These are phyloP conservation scores for Pachysandra terminalis DNA, from an alignment of 164 flowering plant genomes.

Conservation along the genomic window DNA sequence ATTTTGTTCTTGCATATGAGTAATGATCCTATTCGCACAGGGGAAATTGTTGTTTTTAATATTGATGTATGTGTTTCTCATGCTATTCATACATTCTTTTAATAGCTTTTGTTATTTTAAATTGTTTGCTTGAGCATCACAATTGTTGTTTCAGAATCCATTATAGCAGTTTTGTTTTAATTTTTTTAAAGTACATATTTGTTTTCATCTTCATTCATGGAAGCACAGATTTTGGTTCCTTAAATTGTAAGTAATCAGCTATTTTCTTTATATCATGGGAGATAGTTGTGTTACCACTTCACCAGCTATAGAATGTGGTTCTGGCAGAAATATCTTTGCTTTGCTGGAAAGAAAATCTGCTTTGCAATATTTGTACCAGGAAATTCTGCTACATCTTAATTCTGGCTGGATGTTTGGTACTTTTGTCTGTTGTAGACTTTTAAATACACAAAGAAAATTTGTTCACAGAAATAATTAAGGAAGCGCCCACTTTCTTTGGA, in stretches of 20 bases:
- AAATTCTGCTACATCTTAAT: not conserved
- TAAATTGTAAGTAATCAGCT: not conserved
- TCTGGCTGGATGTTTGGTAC: not conserved
- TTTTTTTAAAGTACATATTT: not conserved
- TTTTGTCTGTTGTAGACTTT: not conserved
- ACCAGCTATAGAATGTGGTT: not conserved
- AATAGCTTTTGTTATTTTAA: not conserved
- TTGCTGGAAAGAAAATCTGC: not conserved
- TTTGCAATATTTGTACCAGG: not conserved
- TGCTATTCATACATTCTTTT: not conserved
- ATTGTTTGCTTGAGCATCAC: not conserved
- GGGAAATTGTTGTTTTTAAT: slow-evolving; percentile 77
- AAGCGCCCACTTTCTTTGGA: not conserved
- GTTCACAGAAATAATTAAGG: not conserved
- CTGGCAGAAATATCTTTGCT: not conserved
- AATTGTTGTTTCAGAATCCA: not conserved
- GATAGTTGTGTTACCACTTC: not conserved
- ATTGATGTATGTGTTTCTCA: slow-evolving; percentile 52
- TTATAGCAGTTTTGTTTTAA: not conserved
- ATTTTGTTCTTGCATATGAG: slow-evolving; percentile 79
- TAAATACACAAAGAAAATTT: not conserved
- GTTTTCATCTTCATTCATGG: not conserved
- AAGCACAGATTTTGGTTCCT: not conserved
- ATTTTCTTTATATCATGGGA: not conserved
- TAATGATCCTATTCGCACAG: slow-evolving; percentile 79